Conservation (phyloP, 2,329 filamentous ascomycete genomes). For the Daldinia sp. region DNA sequence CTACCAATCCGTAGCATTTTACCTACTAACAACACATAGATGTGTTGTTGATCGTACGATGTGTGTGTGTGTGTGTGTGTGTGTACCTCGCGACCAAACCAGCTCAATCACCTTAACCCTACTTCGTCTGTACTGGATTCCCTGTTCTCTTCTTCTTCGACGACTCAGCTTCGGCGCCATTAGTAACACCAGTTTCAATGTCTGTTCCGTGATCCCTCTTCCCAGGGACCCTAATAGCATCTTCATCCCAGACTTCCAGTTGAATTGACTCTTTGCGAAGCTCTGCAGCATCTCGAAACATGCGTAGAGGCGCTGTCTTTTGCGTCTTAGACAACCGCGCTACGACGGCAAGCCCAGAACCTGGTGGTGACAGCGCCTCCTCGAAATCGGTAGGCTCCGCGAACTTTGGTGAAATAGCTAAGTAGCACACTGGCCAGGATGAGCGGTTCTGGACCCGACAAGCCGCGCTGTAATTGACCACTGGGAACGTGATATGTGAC, state of each 20-base stretch:
- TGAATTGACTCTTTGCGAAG: constrained; percentile 42
- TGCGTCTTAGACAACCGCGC: constrained; percentile 33
- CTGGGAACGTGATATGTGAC: constrained; percentile 44
- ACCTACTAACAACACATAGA: not conserved
- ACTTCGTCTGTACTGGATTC: constrained; percentile 1
- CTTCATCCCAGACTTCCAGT: constrained; percentile 46
- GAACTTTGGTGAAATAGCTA: constrained; percentile 39
- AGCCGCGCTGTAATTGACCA: constrained; percentile 46
- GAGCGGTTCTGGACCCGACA: constrained; percentile 5
- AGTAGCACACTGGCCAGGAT: constrained; percentile 38
- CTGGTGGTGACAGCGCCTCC: constrained; percentile 30
- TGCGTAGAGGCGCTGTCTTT: constrained; percentile 27
- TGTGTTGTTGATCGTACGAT: not conserved
- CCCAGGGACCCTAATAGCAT: not conserved
- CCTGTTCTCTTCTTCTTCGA: constrained; percentile 13
- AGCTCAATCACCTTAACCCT: not conserved
- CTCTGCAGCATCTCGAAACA: constrained; percentile 26
- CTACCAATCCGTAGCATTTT: not conserved
- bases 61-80: not conserved
- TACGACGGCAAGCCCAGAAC: constrained; percentile 29
- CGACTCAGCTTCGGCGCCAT: not conserved
- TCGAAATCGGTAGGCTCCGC: constrained; percentile 41
- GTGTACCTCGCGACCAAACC: not conserved
- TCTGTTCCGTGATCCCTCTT: not conserved
- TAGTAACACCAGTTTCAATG: not conserved